Evolutionary conservation across 78 protist species (phyloP), one percentile per base, ranked within the genome.

Genomic region (Dictyostelium firmibasis): DNA sequence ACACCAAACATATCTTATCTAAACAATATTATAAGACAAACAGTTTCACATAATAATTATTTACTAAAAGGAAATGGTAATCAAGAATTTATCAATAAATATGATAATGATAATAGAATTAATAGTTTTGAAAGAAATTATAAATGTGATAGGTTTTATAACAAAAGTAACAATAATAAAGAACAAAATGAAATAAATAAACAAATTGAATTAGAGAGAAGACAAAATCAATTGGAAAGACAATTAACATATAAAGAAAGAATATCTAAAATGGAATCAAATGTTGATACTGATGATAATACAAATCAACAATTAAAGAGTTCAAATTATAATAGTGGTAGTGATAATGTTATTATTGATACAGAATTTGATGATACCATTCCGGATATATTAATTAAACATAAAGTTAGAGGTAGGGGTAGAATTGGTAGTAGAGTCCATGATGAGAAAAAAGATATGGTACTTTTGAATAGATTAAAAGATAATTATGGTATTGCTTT

Each of bases 321-420:
- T n/a, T n/a, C n/a, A n/a, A n/a, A n/a, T n/a, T n/a, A n/a, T n/a
- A n/a, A n/a, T n/a, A n/a, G n/a, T n/a, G n/a, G n/a, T 27, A 11
- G 10, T 27, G 36, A 67, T 67, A 31, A 47, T 11, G 29, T 14
- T 27, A 25, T 29, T 70, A 20, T 77, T 14, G 94, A 89, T 69
- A 50, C 81, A 31, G 87, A 89, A 23, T 78, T 81, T 81, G 94
- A 89, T 35, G 86, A 89, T 50, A 57, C 84, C 1, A 70, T 89
- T 16, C 94, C 94, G 31, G 94, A 89, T 1, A 89, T 89, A 10
- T 69, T 89, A 29, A 81, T 4, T 23, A 89, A 43, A 69, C 43
- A 83, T 14, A 7, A 78, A 69, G 94, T 89, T 20, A 89, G 94
- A 81, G 94, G 94, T 6, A 89, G 94, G 70, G 94, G 94, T 35